Base-by-base conservation (phyloP, 768 basidiomycete species). In the Dioszegia crocea region DNA sequence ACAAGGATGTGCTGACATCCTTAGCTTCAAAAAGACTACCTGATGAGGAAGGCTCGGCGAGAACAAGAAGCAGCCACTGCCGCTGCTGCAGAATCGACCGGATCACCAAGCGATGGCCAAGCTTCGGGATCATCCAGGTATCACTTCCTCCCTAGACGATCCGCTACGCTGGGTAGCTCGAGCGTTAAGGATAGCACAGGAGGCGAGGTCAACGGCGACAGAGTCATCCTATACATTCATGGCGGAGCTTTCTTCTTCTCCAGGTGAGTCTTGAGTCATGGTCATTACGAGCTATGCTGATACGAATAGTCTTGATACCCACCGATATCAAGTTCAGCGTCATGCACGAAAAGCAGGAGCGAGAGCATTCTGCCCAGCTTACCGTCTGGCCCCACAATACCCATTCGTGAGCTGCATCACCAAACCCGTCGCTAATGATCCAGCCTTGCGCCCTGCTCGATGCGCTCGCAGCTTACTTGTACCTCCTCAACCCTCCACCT, bases 191-290 rank as follows among this genome's bases (percentile, higher is more conserved):
- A 73, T 51, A 67, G 60, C 38, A 59, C 59, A 9, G 71, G 68
- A 1, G 57, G 53, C 1, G 68, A 69, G 14, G 71, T 73, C 0
- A 45, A 60, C 6, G 66, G 68, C 0, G 72, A 75, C 19, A 53
- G 73, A 17, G 70, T 75, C 3, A 74, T 78, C 24, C 56, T 78
- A 24, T 78, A 78, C 56, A 70, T 78, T 4, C 78, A 78, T 52
- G 78, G 76, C 19, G 77, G 77, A 9, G 77, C 77, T 0, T 76
- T 74, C 68, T 77, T 77, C 70, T 78, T 76, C 68, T 72, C 33
- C 33, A 33, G 33, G 33, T 33, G 33, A 33, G 33, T 33, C 33
- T 14, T 33, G 33, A 33, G 14, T 33, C n/a, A n/a, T n/a, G n/a
- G n/a, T n/a, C n/a, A n/a, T n/a, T n/a, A n/a, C n/a, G n/a, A n/a